A percentile compares a stretch with the other conserved stretches of the same genome.
These are phyloP conservation scores for Brasenia schreberi DNA, from an alignment of 164 flowering plant genomes.

Conservation along the genomic window DNA sequence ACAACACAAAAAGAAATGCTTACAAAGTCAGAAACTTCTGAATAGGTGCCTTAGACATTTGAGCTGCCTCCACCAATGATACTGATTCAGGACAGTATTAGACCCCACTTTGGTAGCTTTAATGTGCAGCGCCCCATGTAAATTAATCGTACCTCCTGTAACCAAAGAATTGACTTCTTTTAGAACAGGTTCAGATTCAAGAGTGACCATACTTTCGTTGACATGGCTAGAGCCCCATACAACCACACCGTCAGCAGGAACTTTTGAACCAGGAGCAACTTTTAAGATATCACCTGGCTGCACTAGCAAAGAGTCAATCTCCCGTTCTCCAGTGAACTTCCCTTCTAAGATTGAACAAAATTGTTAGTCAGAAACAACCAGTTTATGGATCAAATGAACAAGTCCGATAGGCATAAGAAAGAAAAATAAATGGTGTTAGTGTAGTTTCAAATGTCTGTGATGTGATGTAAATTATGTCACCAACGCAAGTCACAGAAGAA, in stretches of 20 bases:
- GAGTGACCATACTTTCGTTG: constrained; percentile 98
- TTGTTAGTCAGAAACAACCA: not conserved
- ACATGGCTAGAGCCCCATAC: constrained; percentile 94
- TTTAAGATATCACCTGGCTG: constrained; percentile 82
- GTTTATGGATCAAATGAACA: not conserved
- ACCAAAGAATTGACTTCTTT: constrained; percentile 61
- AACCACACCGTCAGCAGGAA: constrained; percentile 87
- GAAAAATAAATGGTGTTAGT: too few species aligned
- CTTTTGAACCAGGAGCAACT: constrained; percentile 88
- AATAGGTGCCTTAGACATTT: constrained; percentile 99
- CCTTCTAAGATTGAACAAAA: constrained; percentile 41
- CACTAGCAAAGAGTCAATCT: constrained; percentile 82
- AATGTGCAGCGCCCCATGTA: constrained; percentile 78
- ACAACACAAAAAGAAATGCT: constrained; percentile 17
- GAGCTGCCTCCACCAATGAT: constrained; percentile 91
- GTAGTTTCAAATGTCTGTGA: not conserved
- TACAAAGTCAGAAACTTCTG: constrained; percentile 96
- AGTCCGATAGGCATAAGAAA: not conserved
- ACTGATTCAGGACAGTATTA: constrained; percentile 84
- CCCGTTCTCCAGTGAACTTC: constrained; percentile 51
- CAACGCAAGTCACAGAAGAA: not conserved
- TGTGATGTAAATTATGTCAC: not conserved
- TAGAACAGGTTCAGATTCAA: constrained; percentile 69
- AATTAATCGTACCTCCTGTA: constrained; percentile 95
- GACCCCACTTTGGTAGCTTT: constrained; percentile 93